Evolutionary conservation across 352 stramenopile species (phyloP), one percentile per base, ranked within the genome.

Genomic region (Phytophthora hibernalis): DNA sequence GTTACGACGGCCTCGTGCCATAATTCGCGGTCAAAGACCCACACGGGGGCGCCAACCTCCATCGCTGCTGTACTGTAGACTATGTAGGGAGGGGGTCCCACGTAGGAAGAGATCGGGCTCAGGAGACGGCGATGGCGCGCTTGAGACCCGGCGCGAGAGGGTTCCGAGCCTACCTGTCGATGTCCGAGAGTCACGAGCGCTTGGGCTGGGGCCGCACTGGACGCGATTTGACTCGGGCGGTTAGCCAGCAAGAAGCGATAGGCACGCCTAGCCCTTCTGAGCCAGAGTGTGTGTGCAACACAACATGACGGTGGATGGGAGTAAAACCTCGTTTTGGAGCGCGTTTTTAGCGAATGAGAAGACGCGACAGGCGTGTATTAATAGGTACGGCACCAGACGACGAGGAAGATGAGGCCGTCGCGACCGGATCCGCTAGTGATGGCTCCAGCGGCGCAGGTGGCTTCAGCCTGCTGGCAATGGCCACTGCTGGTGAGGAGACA

Each of bases 1-100:
- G 86, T 28, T 18, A 95, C 83, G 9, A 86, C 74, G n/a, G 85
- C 87, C 35, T 90, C 83, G 59, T 79, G 81, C 87, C 87, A 95
- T 38, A 91, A n/a, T 28, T 82, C 65, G 43, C 79, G 65, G 50
- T 90, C 76, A 43, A 92, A 85, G 61, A 90, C 83, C 87, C 87
- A 95, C 45, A 95, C 84, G 35, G 83, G 67, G 16, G 85, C 71
- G 18, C 87, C 83, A 52, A 88, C 74, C 51, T 95, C 85, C 87
- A 95, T 95, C 1, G 18, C 30, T 50, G 21, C 60, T 53, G 37
- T 15, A 30, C 60, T 53, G 37, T 15, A 21, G 37, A 11, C 37
- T 38, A 3, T 38, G 31, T 38, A 28, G 26, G 28, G 40, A 50
- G 20, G 16, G 26, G 26, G 26, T 58, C 59, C 52, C 57, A 10